Evolutionary conservation across 176 grass and related monocot species (phyloP).

Genomic region (Musa schizocarpa): DNA sequence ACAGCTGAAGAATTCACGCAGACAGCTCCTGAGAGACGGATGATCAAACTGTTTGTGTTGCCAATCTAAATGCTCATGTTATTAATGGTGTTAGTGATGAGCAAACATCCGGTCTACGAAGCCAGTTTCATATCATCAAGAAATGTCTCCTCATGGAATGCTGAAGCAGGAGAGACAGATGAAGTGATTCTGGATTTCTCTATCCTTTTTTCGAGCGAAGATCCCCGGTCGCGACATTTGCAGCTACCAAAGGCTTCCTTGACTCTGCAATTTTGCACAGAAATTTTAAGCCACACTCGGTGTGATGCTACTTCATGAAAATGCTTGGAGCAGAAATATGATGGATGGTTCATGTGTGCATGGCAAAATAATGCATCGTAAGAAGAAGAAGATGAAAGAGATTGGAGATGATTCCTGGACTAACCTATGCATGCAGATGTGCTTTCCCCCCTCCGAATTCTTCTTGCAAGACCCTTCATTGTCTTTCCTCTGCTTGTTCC

Average conservation of each 20-base stretch:
- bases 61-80: conserved; percentile 25
- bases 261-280: conserved; percentile 33
- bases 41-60: conserved; percentile 31
- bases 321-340: no score
- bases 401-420: not conserved
- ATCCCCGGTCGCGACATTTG: conserved; percentile 60
- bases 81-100: no score
- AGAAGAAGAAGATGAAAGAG: not conserved
- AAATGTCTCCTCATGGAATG: conserved; percentile 67
- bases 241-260: conserved; percentile 80
- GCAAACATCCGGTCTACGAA: conserved; percentile 22
- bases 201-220: conserved; percentile 48
- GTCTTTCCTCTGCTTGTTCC: conserved; percentile 16
- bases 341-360: no score
- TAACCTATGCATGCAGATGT: conserved; percentile 89
- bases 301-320: no score
- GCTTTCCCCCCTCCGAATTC: conserved; percentile 54
- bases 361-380: not conserved
- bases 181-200: conserved; percentile 32
- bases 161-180: conserved; percentile 32
- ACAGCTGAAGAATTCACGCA: conserved; percentile 27
- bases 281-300: not conserved
- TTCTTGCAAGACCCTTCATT: conserved; percentile 41
- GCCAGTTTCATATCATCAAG: conserved; percentile 58
- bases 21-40: conserved; percentile 40